These are phyloP conservation scores for Tetrahymena malaccensis DNA, from an alignment of 73 alveolate genomes.

Conservation along the genomic window DNA sequence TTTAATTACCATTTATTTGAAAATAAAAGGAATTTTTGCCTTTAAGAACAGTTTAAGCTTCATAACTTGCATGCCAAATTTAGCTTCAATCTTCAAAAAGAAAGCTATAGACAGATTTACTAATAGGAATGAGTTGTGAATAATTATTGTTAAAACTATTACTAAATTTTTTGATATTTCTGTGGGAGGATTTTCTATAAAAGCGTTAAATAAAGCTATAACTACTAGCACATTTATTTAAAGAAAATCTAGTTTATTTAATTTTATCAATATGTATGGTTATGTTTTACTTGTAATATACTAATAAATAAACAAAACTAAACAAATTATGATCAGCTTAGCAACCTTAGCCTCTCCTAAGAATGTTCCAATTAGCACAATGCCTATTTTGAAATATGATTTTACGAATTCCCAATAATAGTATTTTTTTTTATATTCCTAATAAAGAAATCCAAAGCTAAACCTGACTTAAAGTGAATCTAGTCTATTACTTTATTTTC, in stretches of 20 bases:
- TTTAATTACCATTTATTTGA: not conserved
- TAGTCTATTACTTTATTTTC: not conserved
- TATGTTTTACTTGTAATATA: not conserved
- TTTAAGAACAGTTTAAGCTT: not conserved
- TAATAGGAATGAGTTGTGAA: not conserved
- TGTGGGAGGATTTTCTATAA: not conserved
- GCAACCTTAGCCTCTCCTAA: not conserved
- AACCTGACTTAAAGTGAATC: not conserved
- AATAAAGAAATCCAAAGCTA: not conserved
- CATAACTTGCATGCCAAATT: not conserved
- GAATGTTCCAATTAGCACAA: not conserved
- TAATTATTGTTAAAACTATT: not conserved
- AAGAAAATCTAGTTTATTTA: not conserved
- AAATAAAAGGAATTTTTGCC: not conserved
- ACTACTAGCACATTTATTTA: not conserved
- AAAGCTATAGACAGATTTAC: not conserved
- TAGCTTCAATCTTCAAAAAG: not conserved
- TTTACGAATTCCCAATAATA: not conserved
- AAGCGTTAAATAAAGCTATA: not conserved
- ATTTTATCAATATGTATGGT: not conserved
- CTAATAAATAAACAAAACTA: not conserved
- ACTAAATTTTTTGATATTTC: not conserved
- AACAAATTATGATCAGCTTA: not conserved
- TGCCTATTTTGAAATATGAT: not conserved
- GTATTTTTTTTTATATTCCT: not conserved